Evolutionary conservation across 768 basidiomycete genomes (phyloP).

Genomic region (Hypsizygus marmoreus): DNA sequence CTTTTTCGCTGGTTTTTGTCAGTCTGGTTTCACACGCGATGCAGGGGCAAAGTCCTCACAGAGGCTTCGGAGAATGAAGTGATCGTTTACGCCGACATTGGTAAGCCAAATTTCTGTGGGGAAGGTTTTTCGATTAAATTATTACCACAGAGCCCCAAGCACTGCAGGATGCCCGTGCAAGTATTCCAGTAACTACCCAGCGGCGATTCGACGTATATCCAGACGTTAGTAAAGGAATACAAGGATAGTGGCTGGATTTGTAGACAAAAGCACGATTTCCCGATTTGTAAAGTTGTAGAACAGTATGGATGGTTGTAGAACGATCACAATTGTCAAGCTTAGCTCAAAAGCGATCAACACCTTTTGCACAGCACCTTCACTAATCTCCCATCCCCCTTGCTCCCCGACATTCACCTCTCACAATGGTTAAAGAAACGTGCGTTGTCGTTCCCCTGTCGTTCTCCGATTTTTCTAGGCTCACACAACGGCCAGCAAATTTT

Average conservation of each 20-base stretch:
- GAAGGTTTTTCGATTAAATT: background rate
- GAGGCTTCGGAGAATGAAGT: constrained; percentile 78
- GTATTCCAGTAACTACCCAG: constrained; percentile 91
- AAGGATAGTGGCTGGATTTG: background rate
- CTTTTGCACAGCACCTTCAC: constrained; percentile 18
- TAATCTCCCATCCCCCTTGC: constrained; percentile 18
- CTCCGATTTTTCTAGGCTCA: constrained; percentile 10
- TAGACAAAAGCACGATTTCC: constrained; percentile 25
- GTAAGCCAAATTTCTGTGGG: constrained; percentile 43
- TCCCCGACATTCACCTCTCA: constrained; percentile 21
- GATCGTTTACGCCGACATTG: constrained; percentile 80
- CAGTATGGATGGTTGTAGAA: constrained; percentile 46
- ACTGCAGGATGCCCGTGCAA: constrained; percentile 67
- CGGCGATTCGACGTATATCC: constrained; percentile 91
- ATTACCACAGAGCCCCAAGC: constrained; percentile 45
- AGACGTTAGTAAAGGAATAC: constrained; percentile 52
- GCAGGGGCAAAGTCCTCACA: constrained; percentile 71
- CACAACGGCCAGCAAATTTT: constrained; percentile 66
- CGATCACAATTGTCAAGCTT: constrained; percentile 34
- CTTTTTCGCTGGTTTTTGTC: constrained; percentile 11
- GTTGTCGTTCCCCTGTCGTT: constrained; percentile 20
- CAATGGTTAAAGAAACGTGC: constrained; percentile 75
- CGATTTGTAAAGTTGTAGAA: constrained; percentile 43
- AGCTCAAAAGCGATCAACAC: constrained; percentile 32
- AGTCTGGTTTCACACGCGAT: constrained; percentile 9